Percentiles rank a stretch among this genome's conserved stretches.
phyloP scores from a whole-genome alignment of 2,329 filamentous ascomycete genomes.

The Microdochium nivale region DNA sequence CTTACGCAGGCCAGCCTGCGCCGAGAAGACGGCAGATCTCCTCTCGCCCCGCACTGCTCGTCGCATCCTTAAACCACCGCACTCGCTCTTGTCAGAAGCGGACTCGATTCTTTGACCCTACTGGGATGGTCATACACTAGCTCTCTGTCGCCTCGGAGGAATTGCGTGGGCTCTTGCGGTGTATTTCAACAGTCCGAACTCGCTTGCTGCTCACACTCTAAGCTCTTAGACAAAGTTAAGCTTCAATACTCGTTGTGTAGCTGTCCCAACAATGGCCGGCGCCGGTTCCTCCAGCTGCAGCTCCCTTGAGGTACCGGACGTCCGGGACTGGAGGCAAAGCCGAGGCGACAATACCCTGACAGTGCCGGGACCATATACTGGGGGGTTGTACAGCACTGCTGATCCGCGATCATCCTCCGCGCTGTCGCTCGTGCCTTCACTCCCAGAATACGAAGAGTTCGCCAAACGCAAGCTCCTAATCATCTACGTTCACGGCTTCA shows the following conservation, averaged over 20 bases:
- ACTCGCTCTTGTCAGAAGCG: no score
- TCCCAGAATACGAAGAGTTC: conserved; percentile 14
- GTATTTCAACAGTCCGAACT: no score
- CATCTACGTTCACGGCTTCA: conserved; percentile 84
- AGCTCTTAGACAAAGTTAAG: background rate
- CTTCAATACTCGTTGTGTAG: background rate
- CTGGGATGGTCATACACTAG: no score
- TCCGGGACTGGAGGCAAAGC: background rate
- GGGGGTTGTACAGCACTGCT: conserved; percentile 1
- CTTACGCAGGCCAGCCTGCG: background rate
- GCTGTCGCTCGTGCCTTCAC: conserved; percentile 24
- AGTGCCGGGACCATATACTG: background rate
- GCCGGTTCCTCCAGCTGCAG: background rate
- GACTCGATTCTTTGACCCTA: no score
- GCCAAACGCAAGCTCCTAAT: conserved; percentile 56
- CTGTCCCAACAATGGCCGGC: background rate
- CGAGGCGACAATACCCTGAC: background rate
- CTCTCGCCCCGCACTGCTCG: no score
- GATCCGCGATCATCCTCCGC: conserved; percentile 43
- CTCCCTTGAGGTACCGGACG: background rate
- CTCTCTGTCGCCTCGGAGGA: no score
- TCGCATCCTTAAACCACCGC: no score
- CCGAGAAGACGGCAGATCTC: no score
- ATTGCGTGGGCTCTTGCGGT: no score
- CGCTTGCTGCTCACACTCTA: no score